Conservation (phyloP, 768 basidiomycete genomes). For the Russula emetica region DNA sequence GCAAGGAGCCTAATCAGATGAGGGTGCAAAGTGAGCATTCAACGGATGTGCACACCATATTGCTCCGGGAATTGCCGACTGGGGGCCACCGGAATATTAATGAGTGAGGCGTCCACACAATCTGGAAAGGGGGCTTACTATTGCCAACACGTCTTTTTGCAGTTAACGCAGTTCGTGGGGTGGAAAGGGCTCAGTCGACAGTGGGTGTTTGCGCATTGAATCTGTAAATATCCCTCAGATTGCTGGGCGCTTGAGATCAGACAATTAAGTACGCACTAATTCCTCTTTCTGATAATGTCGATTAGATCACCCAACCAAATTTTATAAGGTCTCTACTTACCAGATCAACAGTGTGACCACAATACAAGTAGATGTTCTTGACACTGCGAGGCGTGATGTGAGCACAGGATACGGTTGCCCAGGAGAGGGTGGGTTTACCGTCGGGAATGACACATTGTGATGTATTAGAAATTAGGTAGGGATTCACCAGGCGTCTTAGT, state of each 20-base stretch:
- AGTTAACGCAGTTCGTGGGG: constrained; percentile 20
- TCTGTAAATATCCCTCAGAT: constrained; percentile 6
- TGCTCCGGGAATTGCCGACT: constrained; percentile 26
- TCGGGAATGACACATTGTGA: constrained; percentile 24
- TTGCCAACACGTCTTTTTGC: constrained; percentile 26
- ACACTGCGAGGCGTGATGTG: constrained; percentile 5
- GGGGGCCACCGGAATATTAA: not conserved
- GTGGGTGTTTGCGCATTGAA: constrained; percentile 22
- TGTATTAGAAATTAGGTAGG: constrained; percentile 7
- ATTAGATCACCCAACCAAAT: not conserved
- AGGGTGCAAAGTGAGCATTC: no score
- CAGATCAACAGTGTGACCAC: constrained; percentile 23
- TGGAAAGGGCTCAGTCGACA: constrained; percentile 24
- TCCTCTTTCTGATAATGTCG: constrained; percentile 18
- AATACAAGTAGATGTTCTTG: constrained; percentile 22
- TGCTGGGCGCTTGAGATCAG: not conserved
- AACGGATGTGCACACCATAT: constrained; percentile 4
- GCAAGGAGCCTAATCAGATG: constrained; percentile 4
- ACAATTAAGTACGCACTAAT: constrained; percentile 15
- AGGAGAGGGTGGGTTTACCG: constrained; percentile 10
- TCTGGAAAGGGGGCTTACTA: constrained; percentile 10
- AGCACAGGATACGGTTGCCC: not conserved
- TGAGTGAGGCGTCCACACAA: not conserved
- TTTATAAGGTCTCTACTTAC: constrained; percentile 13
- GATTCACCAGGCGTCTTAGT: constrained; percentile 9